These are phyloP conservation scores for Vigna reflexopilosa DNA, from an alignment of 306 rosid genomes.

Conservation along the genomic window DNA sequence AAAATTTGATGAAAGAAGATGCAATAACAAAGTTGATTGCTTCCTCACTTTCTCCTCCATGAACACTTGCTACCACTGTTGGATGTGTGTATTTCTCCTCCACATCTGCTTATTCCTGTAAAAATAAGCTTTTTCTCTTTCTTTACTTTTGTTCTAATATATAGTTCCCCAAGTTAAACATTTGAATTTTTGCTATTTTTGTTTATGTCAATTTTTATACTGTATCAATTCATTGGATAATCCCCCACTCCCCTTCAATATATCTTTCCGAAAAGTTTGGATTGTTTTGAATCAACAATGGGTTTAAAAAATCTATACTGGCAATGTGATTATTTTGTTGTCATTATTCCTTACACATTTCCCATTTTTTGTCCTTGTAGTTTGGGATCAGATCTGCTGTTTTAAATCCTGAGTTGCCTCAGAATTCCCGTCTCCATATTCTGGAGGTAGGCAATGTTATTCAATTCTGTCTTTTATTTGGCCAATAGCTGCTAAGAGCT, in stretches of 20 bases:
- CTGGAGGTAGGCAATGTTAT: slow-evolving; percentile 72
- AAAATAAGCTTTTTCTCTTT: neutral
- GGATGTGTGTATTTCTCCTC: neutral
- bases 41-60: neutral
- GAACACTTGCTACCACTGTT: neutral
- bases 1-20: neutral
- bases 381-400: slow-evolving; percentile 96
- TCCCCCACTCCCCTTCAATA: neutral
- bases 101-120: neutral
- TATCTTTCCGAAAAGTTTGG: slow-evolving; percentile 13
- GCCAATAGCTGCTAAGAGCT: slow-evolving; percentile 5
- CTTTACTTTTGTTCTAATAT: neutral
- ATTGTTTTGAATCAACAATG: slow-evolving; percentile 13
- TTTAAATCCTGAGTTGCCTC: slow-evolving; percentile 96
- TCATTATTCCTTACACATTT: slow-evolving; percentile 14
- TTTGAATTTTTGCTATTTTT: neutral
- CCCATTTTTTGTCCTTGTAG: slow-evolving; percentile 50
- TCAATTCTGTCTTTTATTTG: slow-evolving; percentile 8
- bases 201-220: slow-evolving; percentile 19
- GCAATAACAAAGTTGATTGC: neutral
- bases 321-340: slow-evolving; percentile 31
- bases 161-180: neutral
- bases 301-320: slow-evolving; percentile 20
- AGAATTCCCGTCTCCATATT: slow-evolving; percentile 96
- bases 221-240: slow-evolving; percentile 14